phyloP scores from a whole-genome alignment of 2,329 filamentous ascomycete species.

The Cordyceps militaris region DNA sequence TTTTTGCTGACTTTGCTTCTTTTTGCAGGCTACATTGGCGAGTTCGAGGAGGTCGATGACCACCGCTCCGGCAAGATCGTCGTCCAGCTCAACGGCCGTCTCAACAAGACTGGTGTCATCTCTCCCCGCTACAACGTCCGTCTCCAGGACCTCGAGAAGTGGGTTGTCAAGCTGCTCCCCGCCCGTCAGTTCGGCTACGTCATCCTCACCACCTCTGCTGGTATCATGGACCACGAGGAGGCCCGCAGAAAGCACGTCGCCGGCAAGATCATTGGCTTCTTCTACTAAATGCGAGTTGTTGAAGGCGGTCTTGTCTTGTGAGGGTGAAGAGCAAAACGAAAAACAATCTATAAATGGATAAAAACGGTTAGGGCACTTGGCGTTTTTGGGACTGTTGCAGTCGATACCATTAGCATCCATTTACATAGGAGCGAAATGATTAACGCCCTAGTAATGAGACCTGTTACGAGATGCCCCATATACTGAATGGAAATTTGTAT shows the following conservation, averaged over 20 bases:
- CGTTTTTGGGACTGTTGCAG: slow-evolving; percentile 30
- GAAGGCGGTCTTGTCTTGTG: slow-evolving; percentile 12
- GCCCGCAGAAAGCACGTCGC: slow-evolving; percentile 97
- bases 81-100: slow-evolving; percentile 96
- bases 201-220: slow-evolving; percentile 96
- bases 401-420: slow-evolving; percentile 28
- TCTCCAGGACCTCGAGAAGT: slow-evolving; percentile 97
- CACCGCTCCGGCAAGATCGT: slow-evolving; percentile 99
- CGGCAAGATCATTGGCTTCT: slow-evolving; percentile 99
- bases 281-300: slow-evolving; percentile 62
- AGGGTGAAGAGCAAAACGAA: slow-evolving; percentile 15
- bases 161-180: slow-evolving; percentile 97
- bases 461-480: slow-evolving; percentile 23
- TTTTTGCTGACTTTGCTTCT: slow-evolving; percentile 13
- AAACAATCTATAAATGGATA: slow-evolving; percentile 11
- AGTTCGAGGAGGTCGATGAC: slow-evolving; percentile 99
- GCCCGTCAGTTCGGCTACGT: slow-evolving; percentile 99
- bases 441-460: slow-evolving; percentile 29
- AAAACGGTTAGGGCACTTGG: slow-evolving; percentile 26
- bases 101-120: slow-evolving; percentile 99
- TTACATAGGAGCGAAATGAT: slow-evolving; percentile 26
- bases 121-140: slow-evolving; percentile 99
- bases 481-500: too few relatives aligned
- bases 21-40: slow-evolving; percentile 87
- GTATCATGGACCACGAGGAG: slow-evolving; percentile 99